Conservation (phyloP, 2,329 filamentous ascomycete species). For the Penicillium sp. region DNA sequence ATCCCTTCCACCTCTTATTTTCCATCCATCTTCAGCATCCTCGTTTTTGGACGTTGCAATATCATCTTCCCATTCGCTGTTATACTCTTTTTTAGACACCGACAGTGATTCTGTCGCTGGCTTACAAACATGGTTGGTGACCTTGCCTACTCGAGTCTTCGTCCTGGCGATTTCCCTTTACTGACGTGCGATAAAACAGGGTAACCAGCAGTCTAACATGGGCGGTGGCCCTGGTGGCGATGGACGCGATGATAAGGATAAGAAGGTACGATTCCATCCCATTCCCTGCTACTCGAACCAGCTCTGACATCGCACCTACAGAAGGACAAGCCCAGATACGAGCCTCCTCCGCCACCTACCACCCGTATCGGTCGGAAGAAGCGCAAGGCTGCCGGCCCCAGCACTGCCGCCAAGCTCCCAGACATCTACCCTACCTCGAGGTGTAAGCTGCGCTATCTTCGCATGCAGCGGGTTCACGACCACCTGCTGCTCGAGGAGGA, state of each 20-base stretch:
- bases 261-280: slow-evolving; percentile 61
- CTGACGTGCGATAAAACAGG: slow-evolving; percentile 33
- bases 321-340: slow-evolving; percentile 99
- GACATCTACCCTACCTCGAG: slow-evolving; percentile 90
- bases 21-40: slow-evolving; percentile 2
- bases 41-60: neutral
- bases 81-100: slow-evolving; percentile 1
- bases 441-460: slow-evolving; percentile 93
- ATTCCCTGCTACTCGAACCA: neutral
- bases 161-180: slow-evolving; percentile 4
- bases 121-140: slow-evolving; percentile 35
- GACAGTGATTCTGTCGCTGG: slow-evolving; percentile 18
- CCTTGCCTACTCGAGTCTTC: slow-evolving; percentile 10
- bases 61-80: neutral
- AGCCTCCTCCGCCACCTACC: slow-evolving; percentile 92
- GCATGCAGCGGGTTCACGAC: slow-evolving; percentile 98
- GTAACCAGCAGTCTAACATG: slow-evolving; percentile 70
- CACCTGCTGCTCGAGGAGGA: slow-evolving; percentile 95
- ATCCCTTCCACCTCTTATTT: slow-evolving; percentile 11
- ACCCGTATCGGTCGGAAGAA: slow-evolving; percentile 98
- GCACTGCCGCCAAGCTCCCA: slow-evolving; percentile 90
- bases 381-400: slow-evolving; percentile 89
- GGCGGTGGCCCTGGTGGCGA: slow-evolving; percentile 67
- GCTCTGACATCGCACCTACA: slow-evolving; percentile 38
- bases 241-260: slow-evolving; percentile 80